phyloP scores from a whole-genome alignment of 78 protist genomes.

The Polysphondylium violaceum region DNA sequence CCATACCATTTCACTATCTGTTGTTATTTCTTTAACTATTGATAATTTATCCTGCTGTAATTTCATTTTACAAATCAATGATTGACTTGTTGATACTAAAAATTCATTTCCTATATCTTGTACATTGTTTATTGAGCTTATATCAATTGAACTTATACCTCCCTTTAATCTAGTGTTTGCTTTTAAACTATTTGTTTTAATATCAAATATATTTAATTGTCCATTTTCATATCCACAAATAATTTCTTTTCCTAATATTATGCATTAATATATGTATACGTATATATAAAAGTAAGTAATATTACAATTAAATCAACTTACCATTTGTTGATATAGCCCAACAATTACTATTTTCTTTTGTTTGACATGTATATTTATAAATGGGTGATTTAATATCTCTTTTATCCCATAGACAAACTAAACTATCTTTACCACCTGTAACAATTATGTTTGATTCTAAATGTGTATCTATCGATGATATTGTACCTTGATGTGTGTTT shows the following conservation, averaged over 20 bases:
- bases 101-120: constrained; percentile 7
- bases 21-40: not conserved
- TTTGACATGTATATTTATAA: not conserved
- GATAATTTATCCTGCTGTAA: not conserved
- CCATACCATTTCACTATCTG: not conserved
- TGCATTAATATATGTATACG: too few species aligned
- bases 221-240: constrained; percentile 25
- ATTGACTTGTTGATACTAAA: constrained; percentile 16
- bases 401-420: not conserved
- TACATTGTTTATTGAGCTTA: constrained; percentile 20
- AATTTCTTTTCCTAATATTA: too few species aligned
- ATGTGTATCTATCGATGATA: not conserved
- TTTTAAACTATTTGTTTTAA: not conserved
- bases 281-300: too few species aligned
- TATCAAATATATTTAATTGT: constrained; percentile 18
- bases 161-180: not conserved
- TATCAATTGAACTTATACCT: constrained; percentile 8
- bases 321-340: constrained; percentile 18
- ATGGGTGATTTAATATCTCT: not conserved
- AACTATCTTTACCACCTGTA: constrained; percentile 22
- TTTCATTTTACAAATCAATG: not conserved
- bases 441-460: constrained; percentile 2
- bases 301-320: too few species aligned
- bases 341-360: not conserved
- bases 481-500: not conserved